These are phyloP conservation scores for Ogataea thermomethanolica DNA, from an alignment of 805 yeast genomes.

Conservation along the genomic window DNA sequence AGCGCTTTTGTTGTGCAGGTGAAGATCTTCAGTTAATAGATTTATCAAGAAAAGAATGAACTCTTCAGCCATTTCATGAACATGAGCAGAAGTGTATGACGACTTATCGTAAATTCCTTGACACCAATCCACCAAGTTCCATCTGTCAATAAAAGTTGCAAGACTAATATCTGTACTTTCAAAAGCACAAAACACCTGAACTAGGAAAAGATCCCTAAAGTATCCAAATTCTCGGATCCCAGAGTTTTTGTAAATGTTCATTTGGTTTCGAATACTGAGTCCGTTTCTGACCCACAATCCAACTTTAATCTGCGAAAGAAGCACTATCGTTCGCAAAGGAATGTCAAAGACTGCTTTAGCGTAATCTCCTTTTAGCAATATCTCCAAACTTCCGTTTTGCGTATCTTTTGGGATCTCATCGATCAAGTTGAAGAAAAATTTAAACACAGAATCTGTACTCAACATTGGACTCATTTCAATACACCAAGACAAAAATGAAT, in stretches of 20 bases:
- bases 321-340: constrained; percentile 71
- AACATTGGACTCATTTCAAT: constrained; percentile 47
- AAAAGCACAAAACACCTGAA: constrained; percentile 57
- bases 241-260: constrained; percentile 72
- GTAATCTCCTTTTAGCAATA: constrained; percentile 16
- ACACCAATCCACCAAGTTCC: constrained; percentile 62
- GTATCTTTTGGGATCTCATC: constrained; percentile 8
- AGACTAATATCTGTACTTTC: constrained; percentile 53
- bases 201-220: constrained; percentile 69
- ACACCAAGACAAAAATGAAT: constrained; percentile 68
- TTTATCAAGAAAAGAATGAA: constrained; percentile 65
- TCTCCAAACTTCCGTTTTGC: background rate
- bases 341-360: constrained; percentile 54
- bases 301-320: constrained; percentile 77
- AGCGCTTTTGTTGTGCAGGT: constrained; percentile 47
- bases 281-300: constrained; percentile 98
- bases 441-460: constrained; percentile 10
- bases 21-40: constrained; percentile 62
- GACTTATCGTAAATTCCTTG: constrained; percentile 42
- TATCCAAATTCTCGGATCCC: constrained; percentile 82
- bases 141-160: constrained; percentile 58
- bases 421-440: constrained; percentile 10
- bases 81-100: constrained; percentile 34
- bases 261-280: constrained; percentile 70
- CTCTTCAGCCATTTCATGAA: constrained; percentile 66